Evolutionary conservation across 768 basidiomycete genomes (phyloP), one percentile per base, ranked within the genome.

Genomic region (Amanita pseudoporphyria): DNA sequence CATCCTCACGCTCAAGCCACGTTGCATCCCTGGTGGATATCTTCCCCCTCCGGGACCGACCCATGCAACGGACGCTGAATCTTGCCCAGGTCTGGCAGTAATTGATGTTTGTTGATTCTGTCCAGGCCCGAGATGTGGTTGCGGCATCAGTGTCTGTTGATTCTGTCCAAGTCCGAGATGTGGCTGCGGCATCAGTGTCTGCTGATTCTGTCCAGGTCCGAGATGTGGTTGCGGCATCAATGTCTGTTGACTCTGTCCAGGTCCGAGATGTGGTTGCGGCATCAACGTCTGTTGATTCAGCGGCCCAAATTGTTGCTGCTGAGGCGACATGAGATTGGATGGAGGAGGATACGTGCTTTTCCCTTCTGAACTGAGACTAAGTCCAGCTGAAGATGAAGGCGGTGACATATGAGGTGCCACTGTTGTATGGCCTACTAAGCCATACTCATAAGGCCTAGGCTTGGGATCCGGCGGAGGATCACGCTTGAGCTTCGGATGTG

Each of bases 391-490:
- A 3, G 73, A 70, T 2, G 63, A 64, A 41, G 64, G 57, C 13
- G 67, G 71, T 14, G 73, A 70, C 2, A 67, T 65, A 14, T 53
- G 52, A 43, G 67, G 62, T 16, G 66, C 57, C 48, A 59, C 56
- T 21, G 56, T 67, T 32, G 59, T 65, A 19, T 71, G 72, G 2
- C 81, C 82, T 21, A 84, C 74, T 36, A 77, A 67, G 14, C 80
- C 81, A 54, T 84, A 84, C 56, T 78, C 70, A 57, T 84, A 84
- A 19, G 81, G 79, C 58, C 66, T 73, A 4, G 77, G 78, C 41
- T 72, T 70, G 36, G 12, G 53, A 49, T 40, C 48, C 53, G 55
- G 53, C 31, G 35, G 3, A 22, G 43, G 43, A 19, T 46, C 38
- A 14, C 49, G 41, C 16, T 38, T 45, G 6, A 22, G 30, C 16